phyloP scores from a whole-genome alignment of 2,329 filamentous ascomycete species.

The Aspergillus bombycis region DNA sequence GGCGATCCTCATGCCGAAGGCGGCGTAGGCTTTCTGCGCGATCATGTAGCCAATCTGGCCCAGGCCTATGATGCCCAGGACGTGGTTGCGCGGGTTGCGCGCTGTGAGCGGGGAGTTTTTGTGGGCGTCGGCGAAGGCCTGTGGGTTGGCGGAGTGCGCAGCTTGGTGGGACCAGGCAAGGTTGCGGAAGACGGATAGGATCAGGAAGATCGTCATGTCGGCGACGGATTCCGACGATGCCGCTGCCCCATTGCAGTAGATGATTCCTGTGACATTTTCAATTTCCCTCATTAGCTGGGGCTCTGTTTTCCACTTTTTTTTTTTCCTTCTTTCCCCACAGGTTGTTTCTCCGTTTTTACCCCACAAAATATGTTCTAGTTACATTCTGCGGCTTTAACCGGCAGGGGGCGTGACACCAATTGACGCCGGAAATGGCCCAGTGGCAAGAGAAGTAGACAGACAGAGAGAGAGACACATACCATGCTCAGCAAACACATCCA shows the following conservation, averaged over 20 bases:
- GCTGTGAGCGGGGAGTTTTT: constrained; percentile 61
- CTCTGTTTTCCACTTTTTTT: constrained; percentile 1
- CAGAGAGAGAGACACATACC: constrained; percentile 46
- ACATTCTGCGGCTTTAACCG: background rate
- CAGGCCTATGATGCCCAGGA: constrained; percentile 69
- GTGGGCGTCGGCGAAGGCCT: constrained; percentile 62
- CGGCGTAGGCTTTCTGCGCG: constrained; percentile 59
- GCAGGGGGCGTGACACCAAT: background rate
- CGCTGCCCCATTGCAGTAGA: constrained; percentile 72
- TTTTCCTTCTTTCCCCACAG: constrained; percentile 5
- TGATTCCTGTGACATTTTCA: constrained; percentile 22
- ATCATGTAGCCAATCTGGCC: constrained; percentile 68
- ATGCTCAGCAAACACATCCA: constrained; percentile 61
- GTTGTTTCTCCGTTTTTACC: background rate
- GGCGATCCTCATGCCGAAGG: constrained; percentile 68
- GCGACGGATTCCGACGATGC: constrained; percentile 74
- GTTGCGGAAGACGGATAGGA: constrained; percentile 70
- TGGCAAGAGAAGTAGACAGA: background rate
- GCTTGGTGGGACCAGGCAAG: constrained; percentile 66
- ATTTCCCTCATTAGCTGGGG: background rate
- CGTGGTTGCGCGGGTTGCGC: constrained; percentile 64
- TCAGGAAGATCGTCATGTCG: constrained; percentile 69
- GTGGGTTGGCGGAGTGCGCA: constrained; percentile 50
- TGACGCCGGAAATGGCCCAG: background rate
- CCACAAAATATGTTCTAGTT: background rate